Base-by-base conservation (phyloP, 805 yeast species). In the Yamadazyma akitaensis region DNA sequence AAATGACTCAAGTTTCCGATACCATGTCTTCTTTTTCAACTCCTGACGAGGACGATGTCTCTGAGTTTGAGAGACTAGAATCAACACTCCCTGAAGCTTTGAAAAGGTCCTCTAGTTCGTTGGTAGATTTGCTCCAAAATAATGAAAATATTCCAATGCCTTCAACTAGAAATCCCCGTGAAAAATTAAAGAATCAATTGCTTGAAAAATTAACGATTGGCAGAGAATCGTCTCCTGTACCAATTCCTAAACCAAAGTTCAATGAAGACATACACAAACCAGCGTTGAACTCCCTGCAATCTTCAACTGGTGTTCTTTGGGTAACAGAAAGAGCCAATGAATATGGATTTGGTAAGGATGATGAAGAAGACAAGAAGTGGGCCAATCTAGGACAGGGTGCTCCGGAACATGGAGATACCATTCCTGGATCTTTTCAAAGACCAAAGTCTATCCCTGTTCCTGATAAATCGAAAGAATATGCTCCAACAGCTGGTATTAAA, bases 291-390 rank as follows among this genome's bases (percentile, higher is more conserved):
- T 76, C 78, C 31, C 70, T 72, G 47, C 82, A 79, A 54, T 75
- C 81, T 11, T 77, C 82, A 11, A 80, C 85, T 0, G 85, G 85
- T 46, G 85, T 80, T 30, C 72, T 80, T 43, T 80, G 85, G 85
- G 79, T 79, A 46, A 80, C 85, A 1, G 84, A 80, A 55, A 66
- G 83, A 50, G 85, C 85, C 26, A 62, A 65, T 37, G 83, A 76
- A 50, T 76, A 79, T 57, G 85, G 85, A 0, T 80, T 66, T 56
- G 59, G 66, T 40, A 37, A 43, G 16, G 38, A 47, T 21, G 64
- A 65, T 7, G 72, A 68, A 42, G 64, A 64, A 38, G 64, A 61
- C 46, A 63, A 63, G 37, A 65, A 67, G 11, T 80, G 84, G 84
- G 78, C 81, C 33, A 80, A 80, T 58, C 65, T 80, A 59, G 85